Conservation (phyloP, 2,329 filamentous ascomycete genomes). For the Ophiostoma sp. region DNA sequence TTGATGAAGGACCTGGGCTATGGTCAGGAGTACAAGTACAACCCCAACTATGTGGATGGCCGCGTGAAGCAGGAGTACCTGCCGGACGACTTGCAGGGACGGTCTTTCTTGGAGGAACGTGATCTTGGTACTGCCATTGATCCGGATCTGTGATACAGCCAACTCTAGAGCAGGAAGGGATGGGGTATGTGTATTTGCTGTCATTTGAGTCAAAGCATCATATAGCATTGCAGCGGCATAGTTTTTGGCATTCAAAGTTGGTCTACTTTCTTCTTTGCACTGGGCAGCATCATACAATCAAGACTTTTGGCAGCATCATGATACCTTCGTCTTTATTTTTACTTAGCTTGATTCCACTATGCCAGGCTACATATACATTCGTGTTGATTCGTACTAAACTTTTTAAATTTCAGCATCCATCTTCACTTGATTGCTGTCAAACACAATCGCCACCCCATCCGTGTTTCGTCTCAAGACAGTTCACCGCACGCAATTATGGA, state of each 20-base stretch:
- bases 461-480: too few species aligned
- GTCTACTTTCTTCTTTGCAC: not conserved
- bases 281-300: too few species aligned
- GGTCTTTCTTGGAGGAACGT: constrained; percentile 69
- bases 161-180: not conserved
- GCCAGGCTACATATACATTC: too few species aligned
- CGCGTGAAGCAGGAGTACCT: constrained; percentile 82
- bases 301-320: too few species aligned
- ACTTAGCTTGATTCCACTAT: too few species aligned
- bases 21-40: constrained; percentile 92
- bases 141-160: constrained; percentile 46
- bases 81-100: constrained; percentile 66
- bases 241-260: not conserved
- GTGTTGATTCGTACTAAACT: too few species aligned
- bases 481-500: too few species aligned
- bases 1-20: constrained; percentile 92
- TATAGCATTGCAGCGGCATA: constrained; percentile 9
- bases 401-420: too few species aligned
- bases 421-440: too few species aligned
- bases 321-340: too few species aligned
- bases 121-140: constrained; percentile 78
- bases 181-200: not conserved
- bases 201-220: not conserved
- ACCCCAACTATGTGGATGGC: constrained; percentile 80
- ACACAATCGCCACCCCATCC: too few species aligned